phyloP scores from a whole-genome alignment of 1,139 yeast species.

The Zhuliangozyma blackwelliae region DNA sequence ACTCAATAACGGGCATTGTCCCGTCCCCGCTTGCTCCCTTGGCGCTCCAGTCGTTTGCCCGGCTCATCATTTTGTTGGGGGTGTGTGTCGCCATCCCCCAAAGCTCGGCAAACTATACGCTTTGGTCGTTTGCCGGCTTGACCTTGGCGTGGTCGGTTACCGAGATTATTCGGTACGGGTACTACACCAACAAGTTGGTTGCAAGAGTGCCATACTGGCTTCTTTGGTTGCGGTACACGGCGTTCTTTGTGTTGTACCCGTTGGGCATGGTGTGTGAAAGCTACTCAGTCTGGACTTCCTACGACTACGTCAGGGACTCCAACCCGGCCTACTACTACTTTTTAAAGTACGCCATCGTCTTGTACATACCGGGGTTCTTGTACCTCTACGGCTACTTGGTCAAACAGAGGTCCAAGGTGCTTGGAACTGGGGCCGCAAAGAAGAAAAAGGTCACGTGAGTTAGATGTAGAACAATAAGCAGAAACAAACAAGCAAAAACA shows the following conservation, averaged over 20 bases:
- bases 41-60: slow-evolving; percentile 30
- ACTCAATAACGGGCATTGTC: slow-evolving; percentile 25
- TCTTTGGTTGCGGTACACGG: slow-evolving; percentile 31
- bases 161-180: slow-evolving; percentile 31
- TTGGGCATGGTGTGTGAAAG: slow-evolving; percentile 30
- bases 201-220: slow-evolving; percentile 17
- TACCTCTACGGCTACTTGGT: slow-evolving; percentile 31
- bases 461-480: neutral
- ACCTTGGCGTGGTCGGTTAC: slow-evolving; percentile 32
- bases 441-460: neutral
- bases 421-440: slow-evolving; percentile 8
- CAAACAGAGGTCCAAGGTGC: slow-evolving; percentile 23
- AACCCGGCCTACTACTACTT: slow-evolving; percentile 18
- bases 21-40: slow-evolving; percentile 26
- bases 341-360: slow-evolving; percentile 22
- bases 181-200: slow-evolving; percentile 18
- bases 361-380: slow-evolving; percentile 33
- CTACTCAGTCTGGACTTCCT: slow-evolving; percentile 24
- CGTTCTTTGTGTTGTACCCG: slow-evolving; percentile 33
- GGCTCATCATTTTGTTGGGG: slow-evolving; percentile 30
- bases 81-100: slow-evolving; percentile 27
- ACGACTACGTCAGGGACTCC: slow-evolving; percentile 12
- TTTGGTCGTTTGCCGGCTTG: slow-evolving; percentile 21
- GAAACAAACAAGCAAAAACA: neutral
- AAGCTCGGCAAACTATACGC: slow-evolving; percentile 29